Evolutionary conservation across 208 protist species (phyloP).

Genomic region (Balamuthia mandrillaris): DNA sequence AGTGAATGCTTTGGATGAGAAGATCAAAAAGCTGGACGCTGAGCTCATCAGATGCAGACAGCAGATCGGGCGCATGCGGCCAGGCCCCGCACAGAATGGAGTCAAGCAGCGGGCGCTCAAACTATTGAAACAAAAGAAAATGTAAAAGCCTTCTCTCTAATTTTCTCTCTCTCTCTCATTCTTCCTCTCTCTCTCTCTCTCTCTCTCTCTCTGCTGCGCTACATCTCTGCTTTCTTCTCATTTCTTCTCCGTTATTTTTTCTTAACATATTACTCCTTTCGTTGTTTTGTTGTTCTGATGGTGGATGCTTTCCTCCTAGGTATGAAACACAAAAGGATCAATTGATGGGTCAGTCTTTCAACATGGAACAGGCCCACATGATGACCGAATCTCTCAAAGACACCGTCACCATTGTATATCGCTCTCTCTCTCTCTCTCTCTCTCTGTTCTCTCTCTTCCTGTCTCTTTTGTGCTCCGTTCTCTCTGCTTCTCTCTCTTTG

Average conservation of each 20-base stretch:
- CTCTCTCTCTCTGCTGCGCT: not conserved
- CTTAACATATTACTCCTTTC: too few species aligned
- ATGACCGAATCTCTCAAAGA: slow-evolving; percentile 60
- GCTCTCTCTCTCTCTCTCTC: not conserved
- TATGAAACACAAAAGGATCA: slow-evolving; percentile 68
- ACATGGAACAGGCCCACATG: slow-evolving; percentile 69
- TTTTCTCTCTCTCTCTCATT: not conserved
- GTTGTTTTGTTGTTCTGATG: too few species aligned
- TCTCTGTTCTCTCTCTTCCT: not conserved
- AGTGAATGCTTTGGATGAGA: slow-evolving; percentile 51
- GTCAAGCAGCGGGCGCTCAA: slow-evolving; percentile 62
- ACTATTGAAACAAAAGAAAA: slow-evolving; percentile 64
- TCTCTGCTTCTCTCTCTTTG: not conserved
- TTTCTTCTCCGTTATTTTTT: not conserved
- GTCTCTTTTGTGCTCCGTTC: not conserved
- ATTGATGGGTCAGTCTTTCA: slow-evolving; percentile 64
- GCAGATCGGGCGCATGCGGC: slow-evolving; percentile 54
- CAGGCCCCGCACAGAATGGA: slow-evolving; percentile 58
- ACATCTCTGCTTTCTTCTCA: not conserved
- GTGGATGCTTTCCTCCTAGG: too few species aligned
- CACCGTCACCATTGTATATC: slow-evolving; percentile 49
- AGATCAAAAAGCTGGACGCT: slow-evolving; percentile 63
- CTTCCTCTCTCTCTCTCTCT: not conserved
- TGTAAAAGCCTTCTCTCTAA: not conserved
- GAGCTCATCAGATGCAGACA: slow-evolving; percentile 61